Evolutionary conservation across 2,329 filamentous ascomycete genomes (phyloP).

Genomic region (Ilyonectria mors-panacis): DNA sequence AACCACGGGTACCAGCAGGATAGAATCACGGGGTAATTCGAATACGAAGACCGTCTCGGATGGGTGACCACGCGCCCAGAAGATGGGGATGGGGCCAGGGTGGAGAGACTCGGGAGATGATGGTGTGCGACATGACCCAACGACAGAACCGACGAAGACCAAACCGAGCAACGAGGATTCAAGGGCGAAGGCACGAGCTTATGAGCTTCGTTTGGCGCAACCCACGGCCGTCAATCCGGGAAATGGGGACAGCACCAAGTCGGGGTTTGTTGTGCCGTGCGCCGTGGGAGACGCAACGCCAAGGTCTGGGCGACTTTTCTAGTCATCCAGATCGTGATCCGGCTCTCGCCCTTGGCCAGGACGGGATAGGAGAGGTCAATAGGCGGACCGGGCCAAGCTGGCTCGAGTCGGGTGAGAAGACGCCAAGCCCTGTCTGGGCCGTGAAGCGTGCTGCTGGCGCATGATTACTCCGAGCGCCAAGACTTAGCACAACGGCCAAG

Average conservation of each 20-base stretch:
- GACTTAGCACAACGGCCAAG: constrained; percentile 12
- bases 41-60: neutral
- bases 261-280: constrained; percentile 16
- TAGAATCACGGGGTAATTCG: neutral
- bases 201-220: constrained; percentile 8
- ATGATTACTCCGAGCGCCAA: constrained; percentile 12
- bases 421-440: neutral
- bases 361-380: constrained; percentile 15
- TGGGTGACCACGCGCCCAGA: neutral
- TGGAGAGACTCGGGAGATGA: neutral
- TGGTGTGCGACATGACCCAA: constrained; percentile 9
- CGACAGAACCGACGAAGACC: neutral
- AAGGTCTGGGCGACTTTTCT: constrained; percentile 40
- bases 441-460: neutral
- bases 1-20: neutral
- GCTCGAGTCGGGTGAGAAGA: too few relatives aligned
- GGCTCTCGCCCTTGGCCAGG: constrained; percentile 2
- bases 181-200: constrained; percentile 3
- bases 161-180: neutral
- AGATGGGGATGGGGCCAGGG: neutral
- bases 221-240: neutral
- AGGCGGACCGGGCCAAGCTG: constrained; percentile 1
- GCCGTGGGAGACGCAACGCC: constrained; percentile 36
- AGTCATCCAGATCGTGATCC: neutral
- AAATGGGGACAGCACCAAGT: constrained; percentile 24